Conservation (phyloP, 2,329 filamentous ascomycete genomes). For the Pestalotiopsis sp. region DNA sequence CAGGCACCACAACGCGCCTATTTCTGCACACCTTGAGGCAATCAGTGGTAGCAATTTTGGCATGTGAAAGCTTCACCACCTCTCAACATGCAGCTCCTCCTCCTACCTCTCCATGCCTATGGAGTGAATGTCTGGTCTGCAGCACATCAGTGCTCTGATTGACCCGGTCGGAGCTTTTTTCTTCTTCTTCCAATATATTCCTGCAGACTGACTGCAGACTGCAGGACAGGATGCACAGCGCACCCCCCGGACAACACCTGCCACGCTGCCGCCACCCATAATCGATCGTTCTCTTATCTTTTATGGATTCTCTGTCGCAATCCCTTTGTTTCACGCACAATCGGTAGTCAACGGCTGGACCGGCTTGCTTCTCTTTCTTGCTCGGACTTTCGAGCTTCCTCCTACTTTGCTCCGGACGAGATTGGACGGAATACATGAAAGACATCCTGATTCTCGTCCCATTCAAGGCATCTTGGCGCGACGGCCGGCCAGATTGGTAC, state of each 20-base stretch:
- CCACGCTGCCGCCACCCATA: not conserved
- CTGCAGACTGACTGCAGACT: not conserved
- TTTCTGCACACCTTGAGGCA: not conserved
- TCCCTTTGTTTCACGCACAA: not conserved
- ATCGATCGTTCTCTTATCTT: not conserved
- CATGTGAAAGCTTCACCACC: not conserved
- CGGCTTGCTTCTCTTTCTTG: not conserved
- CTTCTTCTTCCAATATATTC: not conserved
- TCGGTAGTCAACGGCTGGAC: not conserved
- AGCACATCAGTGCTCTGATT: not conserved
- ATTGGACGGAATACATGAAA: not conserved
- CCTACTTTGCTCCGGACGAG: not conserved
- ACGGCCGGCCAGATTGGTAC: not conserved
- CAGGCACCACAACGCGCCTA: not conserved
- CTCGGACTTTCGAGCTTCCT: not conserved
- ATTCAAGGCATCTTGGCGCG: not conserved
- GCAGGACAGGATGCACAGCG: not conserved
- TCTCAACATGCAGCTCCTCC: not conserved
- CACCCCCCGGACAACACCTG: not conserved
- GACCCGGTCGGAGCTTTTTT: not conserved
- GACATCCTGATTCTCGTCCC: not conserved
- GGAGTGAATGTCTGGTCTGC: not conserved
- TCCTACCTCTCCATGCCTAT: not conserved
- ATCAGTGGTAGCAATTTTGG: not conserved
- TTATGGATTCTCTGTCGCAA: not conserved